A percentile compares a stretch with the other conserved stretches of the same genome.
Conservation (phyloP, 1,284 basidiomycete genomes). For the Boletus holoroseus region DNA sequence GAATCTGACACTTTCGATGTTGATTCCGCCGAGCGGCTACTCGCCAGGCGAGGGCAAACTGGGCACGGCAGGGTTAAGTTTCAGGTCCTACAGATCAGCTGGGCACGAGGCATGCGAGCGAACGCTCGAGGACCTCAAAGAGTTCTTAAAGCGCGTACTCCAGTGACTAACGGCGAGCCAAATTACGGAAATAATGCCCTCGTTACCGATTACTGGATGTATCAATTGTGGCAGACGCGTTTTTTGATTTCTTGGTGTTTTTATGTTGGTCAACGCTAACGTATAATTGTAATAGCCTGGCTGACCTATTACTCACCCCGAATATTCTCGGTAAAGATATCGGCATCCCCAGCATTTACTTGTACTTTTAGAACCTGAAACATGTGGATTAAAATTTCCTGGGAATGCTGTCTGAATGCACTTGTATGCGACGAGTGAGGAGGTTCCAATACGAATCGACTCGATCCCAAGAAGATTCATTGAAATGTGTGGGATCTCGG, state of each 20-base stretch:
- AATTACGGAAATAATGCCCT: background rate
- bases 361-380: background rate
- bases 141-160: slow-evolving; percentile 55
- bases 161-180: slow-evolving; percentile 7
- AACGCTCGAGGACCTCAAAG: slow-evolving; percentile 47
- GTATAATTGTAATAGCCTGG: background rate
- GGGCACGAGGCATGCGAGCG: slow-evolving; percentile 68
- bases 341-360: background rate
- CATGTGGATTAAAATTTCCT: background rate
- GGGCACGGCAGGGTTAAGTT: slow-evolving; percentile 46
- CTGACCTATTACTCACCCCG: background rate
- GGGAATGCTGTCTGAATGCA: background rate
- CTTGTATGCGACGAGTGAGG: background rate
- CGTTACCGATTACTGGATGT: background rate
- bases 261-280: background rate
- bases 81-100: slow-evolving; percentile 56
- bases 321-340: background rate
- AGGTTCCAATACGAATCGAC: background rate
- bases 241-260: slow-evolving; percentile 1
- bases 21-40: slow-evolving; percentile 21
- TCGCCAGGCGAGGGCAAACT: slow-evolving; percentile 23
- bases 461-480: background rate
- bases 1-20: slow-evolving; percentile 24
- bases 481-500: background rate
- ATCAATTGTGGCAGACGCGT: background rate